A percentile compares a stretch with the other conserved stretches of the same genome.
Conservation (phyloP, 2,329 filamentous ascomycete genomes). For the Stromatinia cepivora region DNA sequence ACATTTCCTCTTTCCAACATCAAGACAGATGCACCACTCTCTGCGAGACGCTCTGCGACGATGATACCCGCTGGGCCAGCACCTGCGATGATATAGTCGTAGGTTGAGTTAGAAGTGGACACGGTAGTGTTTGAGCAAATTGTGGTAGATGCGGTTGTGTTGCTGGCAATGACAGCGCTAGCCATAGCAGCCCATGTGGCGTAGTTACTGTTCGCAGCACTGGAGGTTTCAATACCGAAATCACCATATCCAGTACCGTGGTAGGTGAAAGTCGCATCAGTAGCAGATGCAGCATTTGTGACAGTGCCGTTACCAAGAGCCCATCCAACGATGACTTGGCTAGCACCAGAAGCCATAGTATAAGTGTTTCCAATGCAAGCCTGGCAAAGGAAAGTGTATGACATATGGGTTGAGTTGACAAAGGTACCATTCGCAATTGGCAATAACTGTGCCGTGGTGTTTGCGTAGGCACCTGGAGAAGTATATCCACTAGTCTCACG, state of each 20-base stretch:
- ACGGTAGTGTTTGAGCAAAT: constrained; percentile 12
- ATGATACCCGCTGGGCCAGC: constrained; percentile 23
- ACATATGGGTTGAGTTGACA: constrained; percentile 53
- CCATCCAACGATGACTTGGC: constrained; percentile 14
- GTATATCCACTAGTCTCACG: constrained; percentile 48
- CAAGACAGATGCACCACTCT: constrained; percentile 22
- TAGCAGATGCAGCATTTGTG: constrained; percentile 16
- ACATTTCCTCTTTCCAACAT: constrained; percentile 23
- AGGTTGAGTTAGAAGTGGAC: constrained; percentile 12
- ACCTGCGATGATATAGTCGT: constrained; percentile 22
- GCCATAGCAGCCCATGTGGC: constrained; percentile 20
- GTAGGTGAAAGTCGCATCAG: constrained; percentile 21
- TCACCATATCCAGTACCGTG: constrained; percentile 20
- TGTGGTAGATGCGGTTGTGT: constrained; percentile 7
- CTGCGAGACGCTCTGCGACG: constrained; percentile 21
- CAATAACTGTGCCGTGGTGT: constrained; percentile 44
- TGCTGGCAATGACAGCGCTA: not conserved
- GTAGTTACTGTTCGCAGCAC: constrained; percentile 11
- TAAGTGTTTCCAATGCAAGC: constrained; percentile 42
- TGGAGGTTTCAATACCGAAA: constrained; percentile 5
- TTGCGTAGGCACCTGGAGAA: constrained; percentile 47
- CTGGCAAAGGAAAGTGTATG: constrained; percentile 55
- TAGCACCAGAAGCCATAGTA: not conserved
- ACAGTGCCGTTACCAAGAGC: constrained; percentile 21
- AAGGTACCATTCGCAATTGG: constrained; percentile 54